Conservation (phyloP, 2,329 filamentous ascomycete species). For the Calonectria multiphialidica region DNA sequence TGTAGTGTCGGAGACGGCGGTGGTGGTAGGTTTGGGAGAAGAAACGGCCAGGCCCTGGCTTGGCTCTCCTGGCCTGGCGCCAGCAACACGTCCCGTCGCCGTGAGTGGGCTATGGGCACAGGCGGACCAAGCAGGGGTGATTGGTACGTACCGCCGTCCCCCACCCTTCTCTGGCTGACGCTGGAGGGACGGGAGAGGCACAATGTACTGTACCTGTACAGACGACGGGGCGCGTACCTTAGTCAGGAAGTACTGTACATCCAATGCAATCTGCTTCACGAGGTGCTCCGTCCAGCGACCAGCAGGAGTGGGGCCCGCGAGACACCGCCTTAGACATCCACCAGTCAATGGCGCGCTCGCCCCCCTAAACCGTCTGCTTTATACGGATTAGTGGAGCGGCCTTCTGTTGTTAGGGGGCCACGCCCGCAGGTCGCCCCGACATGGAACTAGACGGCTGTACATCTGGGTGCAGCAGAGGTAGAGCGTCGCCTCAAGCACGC, state of each 20-base stretch:
- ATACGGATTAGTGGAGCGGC: conserved; percentile 18
- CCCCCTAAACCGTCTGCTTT: conserved; percentile 20
- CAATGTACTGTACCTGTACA: conserved; percentile 24
- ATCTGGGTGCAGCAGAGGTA: conserved; percentile 10
- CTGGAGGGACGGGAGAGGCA: conserved; percentile 22
- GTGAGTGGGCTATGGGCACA: conserved; percentile 23
- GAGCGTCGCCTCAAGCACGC: background rate
- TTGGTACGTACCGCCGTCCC: conserved; percentile 18
- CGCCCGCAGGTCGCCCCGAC: conserved; percentile 19
- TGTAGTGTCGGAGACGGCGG: conserved; percentile 31
- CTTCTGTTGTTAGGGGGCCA: conserved; percentile 20
- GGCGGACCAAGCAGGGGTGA: conserved; percentile 20
- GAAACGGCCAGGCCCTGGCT: conserved; percentile 35
- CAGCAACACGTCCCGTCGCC: conserved; percentile 34
- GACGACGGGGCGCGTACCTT: conserved; percentile 4
- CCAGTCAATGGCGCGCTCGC: conserved; percentile 18
- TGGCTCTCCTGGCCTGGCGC: conserved; percentile 28
- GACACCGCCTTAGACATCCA: conserved; percentile 19
- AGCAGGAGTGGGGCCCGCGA: conserved; percentile 20
- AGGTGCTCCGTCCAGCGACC: conserved; percentile 19
- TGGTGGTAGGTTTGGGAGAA: conserved; percentile 44
- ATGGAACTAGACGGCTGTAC: conserved; percentile 18
- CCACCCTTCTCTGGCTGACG: conserved; percentile 18
- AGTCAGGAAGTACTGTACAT: conserved; percentile 5
- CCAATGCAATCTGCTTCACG: conserved; percentile 17